These are phyloP conservation scores for Basidiobolus meristosporus DNA, from an alignment of 371 early-diverging fungal genomes.

Conservation along the genomic window DNA sequence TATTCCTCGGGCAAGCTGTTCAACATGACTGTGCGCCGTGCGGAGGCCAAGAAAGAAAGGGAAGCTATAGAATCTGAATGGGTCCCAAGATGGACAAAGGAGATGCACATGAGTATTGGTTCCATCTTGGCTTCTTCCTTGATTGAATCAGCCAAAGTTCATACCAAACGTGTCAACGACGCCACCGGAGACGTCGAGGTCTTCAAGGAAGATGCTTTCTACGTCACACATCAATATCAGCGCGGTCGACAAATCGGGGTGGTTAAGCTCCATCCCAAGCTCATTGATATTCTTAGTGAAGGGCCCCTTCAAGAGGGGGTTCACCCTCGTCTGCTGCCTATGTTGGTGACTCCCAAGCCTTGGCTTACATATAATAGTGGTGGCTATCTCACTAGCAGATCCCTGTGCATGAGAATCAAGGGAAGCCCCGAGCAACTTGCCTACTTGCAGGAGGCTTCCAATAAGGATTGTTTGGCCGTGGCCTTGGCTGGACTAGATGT, in stretches of 20 bases:
- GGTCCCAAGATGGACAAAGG: slow-evolving; percentile 49
- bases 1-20: slow-evolving; percentile 54
- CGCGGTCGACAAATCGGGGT: slow-evolving; percentile 55
- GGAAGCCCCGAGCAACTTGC: slow-evolving; percentile 50
- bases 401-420: slow-evolving; percentile 49
- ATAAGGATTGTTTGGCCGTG: slow-evolving; percentile 37
- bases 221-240: slow-evolving; percentile 41
- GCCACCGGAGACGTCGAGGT: slow-evolving; percentile 49
- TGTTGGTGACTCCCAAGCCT: slow-evolving; percentile 85
- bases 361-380: slow-evolving; percentile 83
- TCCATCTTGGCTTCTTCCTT: background rate
- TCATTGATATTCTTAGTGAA: slow-evolving; percentile 45
- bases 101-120: background rate
- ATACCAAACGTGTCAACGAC: slow-evolving; percentile 47
- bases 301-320: slow-evolving; percentile 40
- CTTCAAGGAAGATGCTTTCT: slow-evolving; percentile 67
- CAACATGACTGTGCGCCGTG: slow-evolving; percentile 54
- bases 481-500: slow-evolving; percentile 74
- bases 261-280: slow-evolving; percentile 40
- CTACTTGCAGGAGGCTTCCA: slow-evolving; percentile 66
- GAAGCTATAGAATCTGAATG: slow-evolving; percentile 22
- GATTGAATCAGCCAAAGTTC: slow-evolving; percentile 6
- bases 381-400: slow-evolving; percentile 67
- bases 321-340: slow-evolving; percentile 73
- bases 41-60: slow-evolving; percentile 29